Evolutionary conservation across 1,284 basidiomycete genomes (phyloP), one percentile per base, ranked within the genome.

Genomic region (Marasmius fiardii): DNA sequence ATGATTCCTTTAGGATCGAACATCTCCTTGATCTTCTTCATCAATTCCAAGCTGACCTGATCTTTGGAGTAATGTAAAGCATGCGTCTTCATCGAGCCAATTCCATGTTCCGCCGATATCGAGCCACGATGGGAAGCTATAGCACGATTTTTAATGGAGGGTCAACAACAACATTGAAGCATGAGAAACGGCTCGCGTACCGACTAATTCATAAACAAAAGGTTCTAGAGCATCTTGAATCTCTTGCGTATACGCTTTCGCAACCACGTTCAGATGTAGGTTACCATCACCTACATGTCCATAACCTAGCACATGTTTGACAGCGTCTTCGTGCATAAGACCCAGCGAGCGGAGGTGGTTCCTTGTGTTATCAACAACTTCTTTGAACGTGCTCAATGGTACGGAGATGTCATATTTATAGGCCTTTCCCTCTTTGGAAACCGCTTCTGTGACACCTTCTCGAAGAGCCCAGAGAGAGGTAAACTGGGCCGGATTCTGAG

Each of bases 361-460:
- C 56, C 92, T 78, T 51, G 95, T 89, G 43, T 80, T 76, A 64
- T 96, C 90, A 21, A 98, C 93, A 10, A 98, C 85, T 26, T 85
- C 82, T 74, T 98, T 90, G 83, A 99, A 99, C 64, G 87, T 83
- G 20, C 83, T 79, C 3, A 97, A 80, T 2, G 96, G 96, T 33
- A 99, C 85, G 18, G 93, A 95, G 41, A 99, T 83, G 67, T 99
- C 97, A 71, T 99, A 99, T 76, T 99, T 99, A 80, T 97, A 99
- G 4, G 91, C 88, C 63, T 93, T 93, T 45, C 97, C 97, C 68
- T 93, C 88, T 71, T 98, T 98, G 24, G 92, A 92, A 2, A 93
- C 85, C 1, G 95, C 92, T 71, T 99, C 97, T 2, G 97, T 89
- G 21, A 99, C 82, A 39, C 90, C 87, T 74, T 99, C 97, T n/a